A percentile compares a stretch with the other conserved stretches of the same genome.
phyloP scores from a whole-genome alignment of 1,139 yeast genomes.

The Debaryomyces robertsiae region DNA sequence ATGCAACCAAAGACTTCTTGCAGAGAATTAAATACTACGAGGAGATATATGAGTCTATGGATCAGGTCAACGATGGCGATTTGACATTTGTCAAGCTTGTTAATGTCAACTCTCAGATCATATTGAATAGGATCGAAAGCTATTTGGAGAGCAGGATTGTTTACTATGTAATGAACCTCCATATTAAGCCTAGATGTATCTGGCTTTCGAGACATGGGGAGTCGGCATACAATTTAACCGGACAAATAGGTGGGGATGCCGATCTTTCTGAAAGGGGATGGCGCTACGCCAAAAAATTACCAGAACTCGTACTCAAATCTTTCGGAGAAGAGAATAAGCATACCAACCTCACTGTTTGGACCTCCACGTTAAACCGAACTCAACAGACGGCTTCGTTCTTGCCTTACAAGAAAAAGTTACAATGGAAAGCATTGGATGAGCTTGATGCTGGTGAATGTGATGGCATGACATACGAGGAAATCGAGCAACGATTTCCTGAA shows the following conservation, averaged over 20 bases:
- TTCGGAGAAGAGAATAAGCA: conserved; percentile 66
- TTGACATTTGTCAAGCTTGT: conserved; percentile 84
- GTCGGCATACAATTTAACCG: conserved; percentile 86
- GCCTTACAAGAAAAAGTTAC: conserved; percentile 75
- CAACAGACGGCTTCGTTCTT: conserved; percentile 88
- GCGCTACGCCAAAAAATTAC: conserved; percentile 80
- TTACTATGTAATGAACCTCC: conserved; percentile 92
- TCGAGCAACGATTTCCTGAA: conserved; percentile 78
- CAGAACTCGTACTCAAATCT: conserved; percentile 72
- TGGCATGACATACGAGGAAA: conserved; percentile 43
- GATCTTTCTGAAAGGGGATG: conserved; percentile 83
- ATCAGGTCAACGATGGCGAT: conserved; percentile 56
- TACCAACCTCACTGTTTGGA: conserved; percentile 87
- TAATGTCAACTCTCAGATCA: conserved; percentile 84
- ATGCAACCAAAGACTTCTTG: conserved; percentile 71
- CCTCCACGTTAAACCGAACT: conserved; percentile 88
- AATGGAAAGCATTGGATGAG: conserved; percentile 97
- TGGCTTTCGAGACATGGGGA: conserved; percentile 97
- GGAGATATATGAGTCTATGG: conserved; percentile 72
- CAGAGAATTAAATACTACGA: conserved; percentile 75
- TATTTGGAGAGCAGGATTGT: conserved; percentile 92
- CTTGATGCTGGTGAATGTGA: conserved; percentile 98
- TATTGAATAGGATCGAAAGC: conserved; percentile 83
- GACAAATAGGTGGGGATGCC: conserved; percentile 96
- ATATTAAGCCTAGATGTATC: conserved; percentile 86